These are phyloP conservation scores for Camelina hispida DNA, from an alignment of 345 rosid genomes.

Conservation along the genomic window DNA sequence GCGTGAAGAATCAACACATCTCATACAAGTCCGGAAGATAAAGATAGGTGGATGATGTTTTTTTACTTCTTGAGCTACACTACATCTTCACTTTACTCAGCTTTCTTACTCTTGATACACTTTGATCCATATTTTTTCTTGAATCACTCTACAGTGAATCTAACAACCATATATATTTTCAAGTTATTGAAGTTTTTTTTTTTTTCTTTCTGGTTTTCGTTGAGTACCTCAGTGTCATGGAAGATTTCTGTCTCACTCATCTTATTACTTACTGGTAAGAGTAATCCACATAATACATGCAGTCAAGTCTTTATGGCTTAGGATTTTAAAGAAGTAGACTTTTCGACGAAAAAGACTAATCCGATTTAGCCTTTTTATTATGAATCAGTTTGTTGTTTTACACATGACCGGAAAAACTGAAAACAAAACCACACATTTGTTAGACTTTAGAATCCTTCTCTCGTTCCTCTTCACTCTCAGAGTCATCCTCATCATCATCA, in stretches of 20 bases:
- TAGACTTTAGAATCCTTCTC: slow-evolving; percentile 54
- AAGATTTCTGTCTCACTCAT: slow-evolving; percentile 18
- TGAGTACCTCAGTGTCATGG: slow-evolving; percentile 2
- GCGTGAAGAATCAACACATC: slow-evolving; percentile 92
- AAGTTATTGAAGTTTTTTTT: slow-evolving; percentile 26
- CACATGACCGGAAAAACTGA: slow-evolving; percentile 32
- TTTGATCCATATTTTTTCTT: slow-evolving; percentile 31
- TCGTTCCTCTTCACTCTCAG: slow-evolving; percentile 42
- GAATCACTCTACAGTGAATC: slow-evolving; percentile 22
- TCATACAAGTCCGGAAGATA: slow-evolving; percentile 91
- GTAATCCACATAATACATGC: slow-evolving; percentile 9
- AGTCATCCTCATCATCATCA: slow-evolving; percentile 42
- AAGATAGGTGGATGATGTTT: slow-evolving; percentile 54
- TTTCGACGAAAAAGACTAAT: slow-evolving; percentile 36
- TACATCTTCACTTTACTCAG: neutral
- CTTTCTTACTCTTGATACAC: slow-evolving; percentile 14
- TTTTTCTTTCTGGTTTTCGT: neutral
- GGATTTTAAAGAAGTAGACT: slow-evolving; percentile 6
- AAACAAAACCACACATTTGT: slow-evolving; percentile 41
- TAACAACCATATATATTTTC: slow-evolving; percentile 26
- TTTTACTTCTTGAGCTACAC: slow-evolving; percentile 33
- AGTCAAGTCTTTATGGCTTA: neutral
- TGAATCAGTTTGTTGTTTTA: slow-evolving; percentile 42
- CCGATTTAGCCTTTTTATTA: slow-evolving; percentile 41
- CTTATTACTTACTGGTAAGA: neutral